Base-by-base conservation (phyloP, 2,329 filamentous ascomycete species). In the Pseudogymnoascus sp. region DNA sequence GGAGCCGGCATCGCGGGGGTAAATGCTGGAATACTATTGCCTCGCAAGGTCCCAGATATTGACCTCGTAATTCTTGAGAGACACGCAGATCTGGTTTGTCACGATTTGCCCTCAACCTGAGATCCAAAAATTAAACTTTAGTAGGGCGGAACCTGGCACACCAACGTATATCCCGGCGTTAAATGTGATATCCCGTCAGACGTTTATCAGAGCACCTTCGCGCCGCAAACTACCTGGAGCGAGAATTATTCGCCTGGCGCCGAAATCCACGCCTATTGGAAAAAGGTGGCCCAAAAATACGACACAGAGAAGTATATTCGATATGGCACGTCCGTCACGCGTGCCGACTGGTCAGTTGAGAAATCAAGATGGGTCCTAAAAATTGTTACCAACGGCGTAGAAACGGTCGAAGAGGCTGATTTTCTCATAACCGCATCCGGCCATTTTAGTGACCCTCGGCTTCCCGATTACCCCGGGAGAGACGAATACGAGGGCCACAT, bases 141-240 rank as follows among this genome's bases (percentile, higher is more conserved):
- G 2, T 26, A 77, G 76, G 76, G 76, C 21, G 76, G 77, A 1
- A 80, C 76, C 4, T 80, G 77, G 77, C 73, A 78, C 41, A 77
- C 77, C 61, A 80, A 79, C 57, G 67, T 74, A 3, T 88, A 87
- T 63, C 84, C 84, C 0, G 85, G 84, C 1, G 82, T 86, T 0
- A 74, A 83, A 48, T 89, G 86, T 65, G 85, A 89, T 68, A 81
- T 90, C 12, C 84, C 86, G 0, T 80, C 85, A 0, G 83, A 88
- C 68, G 83, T 85, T 21, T 89, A 89, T 66, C 85, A 88, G 66
- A 79, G 80, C 6, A 83, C 81, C 0, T 89, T 88, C 67, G 75
- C 77, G 5, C 83, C 84, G 1, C 88, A 88, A 60, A 79, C 77
- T 0, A 76, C 85, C 63, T 89, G 86, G 86, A 78, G 77, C 0